Conservation (phyloP, 1,284 basidiomycete genomes). For the Pseudozyma thailandica region DNA sequence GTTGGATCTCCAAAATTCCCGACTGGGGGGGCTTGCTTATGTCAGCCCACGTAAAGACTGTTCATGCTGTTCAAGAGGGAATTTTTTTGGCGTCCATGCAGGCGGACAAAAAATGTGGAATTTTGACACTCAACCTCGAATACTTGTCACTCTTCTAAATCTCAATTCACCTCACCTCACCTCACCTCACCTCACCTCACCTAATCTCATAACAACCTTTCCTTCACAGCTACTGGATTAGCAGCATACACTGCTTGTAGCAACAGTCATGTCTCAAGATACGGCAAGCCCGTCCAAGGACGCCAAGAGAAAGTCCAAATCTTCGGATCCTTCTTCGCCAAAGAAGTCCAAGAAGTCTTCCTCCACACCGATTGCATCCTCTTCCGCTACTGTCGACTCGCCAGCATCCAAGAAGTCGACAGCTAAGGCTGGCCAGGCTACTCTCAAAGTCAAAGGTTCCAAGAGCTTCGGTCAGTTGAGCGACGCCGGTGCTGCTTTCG, state of each 20-base stretch:
- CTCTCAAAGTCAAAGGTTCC: constrained; percentile 23
- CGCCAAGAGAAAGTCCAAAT: constrained; percentile 37
- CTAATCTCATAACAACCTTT: neutral
- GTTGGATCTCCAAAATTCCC: neutral
- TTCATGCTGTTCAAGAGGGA: neutral
- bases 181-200: neutral
- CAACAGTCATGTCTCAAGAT: constrained; percentile 17
- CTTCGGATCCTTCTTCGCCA: constrained; percentile 26
- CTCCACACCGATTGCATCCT: constrained; percentile 12
- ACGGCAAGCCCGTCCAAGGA: constrained; percentile 21
- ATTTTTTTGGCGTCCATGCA: constrained; percentile 10
- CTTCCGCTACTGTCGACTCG: constrained; percentile 4
- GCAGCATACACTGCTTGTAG: neutral
- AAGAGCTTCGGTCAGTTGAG: constrained; percentile 27
- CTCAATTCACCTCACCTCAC: neutral
- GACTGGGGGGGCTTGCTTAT: neutral
- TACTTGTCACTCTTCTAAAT: neutral
- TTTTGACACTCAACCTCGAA: neutral
- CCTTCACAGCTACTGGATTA: neutral
- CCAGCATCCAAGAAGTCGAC: constrained; percentile 26
- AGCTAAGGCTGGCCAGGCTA: constrained; percentile 25
- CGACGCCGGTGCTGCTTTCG: constrained; percentile 35
- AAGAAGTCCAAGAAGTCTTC: constrained; percentile 45
- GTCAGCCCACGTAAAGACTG: neutral
- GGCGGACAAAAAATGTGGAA: constrained; percentile 5